Conservation (phyloP, 306 rosid genomes). For the Potentilla sterilis region DNA sequence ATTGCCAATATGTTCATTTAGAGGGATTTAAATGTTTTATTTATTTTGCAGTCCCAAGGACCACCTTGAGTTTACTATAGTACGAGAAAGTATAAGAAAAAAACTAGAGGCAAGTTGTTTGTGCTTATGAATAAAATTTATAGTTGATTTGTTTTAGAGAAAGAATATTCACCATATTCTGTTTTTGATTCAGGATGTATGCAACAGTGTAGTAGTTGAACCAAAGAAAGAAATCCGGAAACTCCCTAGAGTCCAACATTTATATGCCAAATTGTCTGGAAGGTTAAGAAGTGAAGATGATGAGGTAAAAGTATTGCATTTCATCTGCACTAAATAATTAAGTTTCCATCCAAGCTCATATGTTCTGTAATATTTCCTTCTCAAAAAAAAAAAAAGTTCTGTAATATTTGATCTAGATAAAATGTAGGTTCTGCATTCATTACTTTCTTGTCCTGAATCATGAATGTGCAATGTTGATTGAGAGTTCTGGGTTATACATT, state of each 20-base stretch:
- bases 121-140: neutral
- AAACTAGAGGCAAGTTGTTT: constrained; percentile 71
- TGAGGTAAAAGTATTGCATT: constrained; percentile 58
- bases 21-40: constrained; percentile 5
- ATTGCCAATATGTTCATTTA: constrained; percentile 9
- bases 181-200: constrained; percentile 54
- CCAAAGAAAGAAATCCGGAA: constrained; percentile 72
- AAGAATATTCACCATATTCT: neutral
- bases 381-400: neutral
- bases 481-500: constrained; percentile 11
- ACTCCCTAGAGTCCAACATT: constrained; percentile 86
- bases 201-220: constrained; percentile 55
- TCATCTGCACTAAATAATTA: constrained; percentile 2
- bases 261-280: constrained; percentile 71
- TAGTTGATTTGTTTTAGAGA: neutral
- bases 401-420: constrained; percentile 8
- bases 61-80: constrained; percentile 87
- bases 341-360: constrained; percentile 6
- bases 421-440: neutral
- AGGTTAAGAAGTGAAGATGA: constrained; percentile 71
- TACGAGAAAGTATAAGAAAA: constrained; percentile 71
- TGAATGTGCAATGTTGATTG: neutral
- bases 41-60: constrained; percentile 67
- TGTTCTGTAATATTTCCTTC: neutral
- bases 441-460: constrained; percentile 12